Conservation (phyloP, 257 asterid genomes). For the Ligustrum vulgare region DNA sequence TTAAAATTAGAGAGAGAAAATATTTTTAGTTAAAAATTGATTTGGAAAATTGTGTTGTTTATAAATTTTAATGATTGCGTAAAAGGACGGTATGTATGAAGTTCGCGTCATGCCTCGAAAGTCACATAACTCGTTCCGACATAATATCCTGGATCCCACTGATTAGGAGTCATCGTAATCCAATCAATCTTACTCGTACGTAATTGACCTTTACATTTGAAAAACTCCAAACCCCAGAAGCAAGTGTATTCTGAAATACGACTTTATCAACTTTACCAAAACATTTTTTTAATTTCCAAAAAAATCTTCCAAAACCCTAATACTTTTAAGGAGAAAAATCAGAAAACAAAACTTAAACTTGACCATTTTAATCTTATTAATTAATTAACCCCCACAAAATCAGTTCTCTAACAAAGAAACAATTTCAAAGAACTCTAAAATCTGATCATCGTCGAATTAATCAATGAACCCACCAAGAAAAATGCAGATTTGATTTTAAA, state of each 20-base stretch:
- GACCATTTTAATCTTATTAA: background rate
- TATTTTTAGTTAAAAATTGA: too few species aligned
- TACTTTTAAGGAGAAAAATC: background rate
- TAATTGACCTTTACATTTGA: background rate
- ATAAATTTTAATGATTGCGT: too few species aligned
- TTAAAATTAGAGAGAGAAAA: too few species aligned
- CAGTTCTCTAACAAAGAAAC: background rate
- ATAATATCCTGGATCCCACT: too few species aligned
- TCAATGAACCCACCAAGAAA: background rate
- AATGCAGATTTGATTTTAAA: background rate
- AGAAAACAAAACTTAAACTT: background rate
- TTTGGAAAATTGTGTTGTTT: too few species aligned
- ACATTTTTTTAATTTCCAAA: background rate
- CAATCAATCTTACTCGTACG: background rate
- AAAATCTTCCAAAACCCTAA: background rate
- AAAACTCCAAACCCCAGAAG: background rate
- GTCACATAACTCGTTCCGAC: too few species aligned
- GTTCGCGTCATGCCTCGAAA: too few species aligned
- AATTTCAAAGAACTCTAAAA: background rate
- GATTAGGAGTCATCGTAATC: background rate
- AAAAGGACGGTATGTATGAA: too few species aligned
- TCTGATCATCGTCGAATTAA: background rate
- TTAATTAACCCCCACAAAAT: background rate
- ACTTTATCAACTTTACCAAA: background rate
- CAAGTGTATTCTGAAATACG: background rate